Conservation (phyloP, 345 rosid genomes). For the Mangifera indica region DNA sequence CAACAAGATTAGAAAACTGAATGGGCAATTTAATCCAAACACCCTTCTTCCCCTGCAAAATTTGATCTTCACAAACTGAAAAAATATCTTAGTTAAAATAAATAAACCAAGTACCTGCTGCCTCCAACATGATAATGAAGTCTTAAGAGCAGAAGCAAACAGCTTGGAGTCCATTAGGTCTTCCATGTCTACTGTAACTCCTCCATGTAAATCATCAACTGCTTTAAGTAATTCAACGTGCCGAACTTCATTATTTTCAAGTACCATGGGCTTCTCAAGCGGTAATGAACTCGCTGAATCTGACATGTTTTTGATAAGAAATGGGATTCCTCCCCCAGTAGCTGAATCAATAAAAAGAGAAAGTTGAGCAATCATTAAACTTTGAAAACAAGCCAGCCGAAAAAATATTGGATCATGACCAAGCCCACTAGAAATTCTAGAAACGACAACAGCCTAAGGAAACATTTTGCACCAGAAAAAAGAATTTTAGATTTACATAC, state of each 20-base stretch:
- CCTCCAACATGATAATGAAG: constrained; percentile 55
- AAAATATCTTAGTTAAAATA: background rate
- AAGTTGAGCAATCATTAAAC: background rate
- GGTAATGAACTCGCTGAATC: constrained; percentile 22
- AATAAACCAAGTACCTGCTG: constrained; percentile 32
- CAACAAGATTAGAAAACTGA: constrained; percentile 46
- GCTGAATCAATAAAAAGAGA: constrained; percentile 10
- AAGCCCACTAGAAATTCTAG: background rate
- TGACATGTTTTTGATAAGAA: constrained; percentile 18
- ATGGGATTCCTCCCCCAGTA: background rate
- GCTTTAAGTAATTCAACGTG: constrained; percentile 34
- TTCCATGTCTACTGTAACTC: constrained; percentile 45
- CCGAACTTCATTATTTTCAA: constrained; percentile 20
- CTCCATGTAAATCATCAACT: constrained; percentile 48
- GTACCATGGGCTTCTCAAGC: constrained; percentile 9
- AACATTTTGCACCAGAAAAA: no score
- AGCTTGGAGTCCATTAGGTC: constrained; percentile 40
- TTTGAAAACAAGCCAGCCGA: background rate
- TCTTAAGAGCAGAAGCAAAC: constrained; percentile 46
- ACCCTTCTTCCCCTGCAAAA: constrained; percentile 60
- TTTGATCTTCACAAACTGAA: no score
- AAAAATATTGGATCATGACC: background rate
- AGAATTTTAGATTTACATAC: no score
- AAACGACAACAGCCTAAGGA: background rate
- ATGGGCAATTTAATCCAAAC: constrained; percentile 76